Evolutionary conservation across 2,329 filamentous ascomycete genomes (phyloP).

Genomic region (Clathrospora elynae): DNA sequence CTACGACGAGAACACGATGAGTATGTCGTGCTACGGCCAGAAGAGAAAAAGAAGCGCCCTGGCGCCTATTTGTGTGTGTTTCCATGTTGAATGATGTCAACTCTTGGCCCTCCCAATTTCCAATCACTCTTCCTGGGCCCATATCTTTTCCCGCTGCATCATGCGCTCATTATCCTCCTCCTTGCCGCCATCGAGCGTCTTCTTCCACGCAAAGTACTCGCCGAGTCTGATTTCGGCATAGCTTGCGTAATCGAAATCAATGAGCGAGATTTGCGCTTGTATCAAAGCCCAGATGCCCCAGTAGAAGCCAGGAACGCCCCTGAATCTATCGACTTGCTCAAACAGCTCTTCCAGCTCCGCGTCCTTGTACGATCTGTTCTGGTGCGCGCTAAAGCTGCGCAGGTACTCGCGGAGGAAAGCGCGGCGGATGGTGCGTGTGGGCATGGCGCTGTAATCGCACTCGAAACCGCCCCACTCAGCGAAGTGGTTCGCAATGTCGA

Average conservation of each 20-base stretch:
- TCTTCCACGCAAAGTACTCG: constrained; percentile 93
- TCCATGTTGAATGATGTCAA: constrained; percentile 10
- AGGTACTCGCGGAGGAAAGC: constrained; percentile 87
- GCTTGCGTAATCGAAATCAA: constrained; percentile 93
- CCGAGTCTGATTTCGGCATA: constrained; percentile 86
- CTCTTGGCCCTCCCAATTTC: background rate
- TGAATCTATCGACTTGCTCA: constrained; percentile 81
- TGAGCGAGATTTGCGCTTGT: constrained; percentile 90
- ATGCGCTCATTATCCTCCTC: constrained; percentile 58
- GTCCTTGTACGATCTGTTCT: constrained; percentile 49
- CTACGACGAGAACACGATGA: constrained; percentile 5
- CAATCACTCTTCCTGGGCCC: constrained; percentile 68
- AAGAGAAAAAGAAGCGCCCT: background rate
- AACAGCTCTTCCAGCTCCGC: constrained; percentile 71
- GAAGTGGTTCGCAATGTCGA: constrained; percentile 97
- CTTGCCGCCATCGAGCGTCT: constrained; percentile 69
- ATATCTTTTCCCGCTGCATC: constrained; percentile 77
- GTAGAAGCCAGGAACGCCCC: constrained; percentile 87
- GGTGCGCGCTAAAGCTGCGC: constrained; percentile 64
- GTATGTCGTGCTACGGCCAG: constrained; percentile 6
- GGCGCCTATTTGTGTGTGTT: constrained; percentile 1
- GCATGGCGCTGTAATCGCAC: constrained; percentile 85
- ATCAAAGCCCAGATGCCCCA: constrained; percentile 96
- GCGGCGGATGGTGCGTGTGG: constrained; percentile 74
- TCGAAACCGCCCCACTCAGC: constrained; percentile 98